Percentiles rank a stretch among this genome's conserved stretches.
Conservation (phyloP, 805 yeast species). For the Pichia insulana region DNA sequence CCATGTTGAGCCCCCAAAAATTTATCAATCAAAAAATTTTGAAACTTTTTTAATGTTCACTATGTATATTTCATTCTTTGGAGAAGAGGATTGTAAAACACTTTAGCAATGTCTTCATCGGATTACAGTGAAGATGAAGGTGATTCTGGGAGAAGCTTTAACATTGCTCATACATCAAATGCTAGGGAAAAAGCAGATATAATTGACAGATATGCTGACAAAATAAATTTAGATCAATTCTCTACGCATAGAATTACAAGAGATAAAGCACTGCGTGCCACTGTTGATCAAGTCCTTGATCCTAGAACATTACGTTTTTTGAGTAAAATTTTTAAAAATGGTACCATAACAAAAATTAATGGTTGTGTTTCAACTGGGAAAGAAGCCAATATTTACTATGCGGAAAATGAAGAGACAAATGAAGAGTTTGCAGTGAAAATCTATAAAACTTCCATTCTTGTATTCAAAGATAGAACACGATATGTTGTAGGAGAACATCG, state of each 20-base stretch:
- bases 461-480: conserved; percentile 93
- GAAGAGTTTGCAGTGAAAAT: conserved; percentile 83
- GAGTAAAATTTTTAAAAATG: conserved; percentile 72
- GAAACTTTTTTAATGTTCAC: too few relatives aligned
- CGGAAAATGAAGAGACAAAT: conserved; percentile 36
- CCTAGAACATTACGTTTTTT: conserved; percentile 86
- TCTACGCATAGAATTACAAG: conserved; percentile 52
- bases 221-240: conserved; percentile 55
- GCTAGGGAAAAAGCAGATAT: conserved; percentile 37
- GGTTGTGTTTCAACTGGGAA: conserved; percentile 96
- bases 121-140: conserved; percentile 8
- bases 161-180: conserved; percentile 6
- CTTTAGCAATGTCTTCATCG: conserved; percentile 5
- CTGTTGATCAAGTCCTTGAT: conserved; percentile 93
- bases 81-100: too few relatives aligned
- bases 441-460: conserved; percentile 90
- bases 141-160: background rate
- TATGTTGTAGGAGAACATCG: conserved; percentile 95
- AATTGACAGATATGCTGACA: conserved; percentile 53
- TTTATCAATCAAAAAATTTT: too few relatives aligned
- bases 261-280: conserved; percentile 90
- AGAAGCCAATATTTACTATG: conserved; percentile 97
- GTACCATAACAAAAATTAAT: conserved; percentile 74
- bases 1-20: background rate
- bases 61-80: too few relatives aligned